A percentile compares a stretch with the other conserved stretches of the same genome.
Evolutionary conservation across 2,329 filamentous ascomycete genomes (phyloP).

Genomic region (Sclerotinia minor): DNA sequence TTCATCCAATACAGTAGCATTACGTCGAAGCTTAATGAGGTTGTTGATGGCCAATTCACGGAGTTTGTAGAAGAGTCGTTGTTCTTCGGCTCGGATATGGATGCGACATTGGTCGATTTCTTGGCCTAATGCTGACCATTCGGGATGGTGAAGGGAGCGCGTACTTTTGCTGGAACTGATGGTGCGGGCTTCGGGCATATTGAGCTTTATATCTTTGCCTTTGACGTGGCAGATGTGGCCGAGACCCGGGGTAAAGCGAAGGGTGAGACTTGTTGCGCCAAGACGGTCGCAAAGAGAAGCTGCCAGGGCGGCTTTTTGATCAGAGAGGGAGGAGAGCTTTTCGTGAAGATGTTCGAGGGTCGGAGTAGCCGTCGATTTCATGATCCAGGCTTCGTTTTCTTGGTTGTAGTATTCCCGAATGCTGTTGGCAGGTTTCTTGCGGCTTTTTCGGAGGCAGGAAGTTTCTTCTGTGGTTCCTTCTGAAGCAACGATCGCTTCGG

Average conservation of each 20-base stretch:
- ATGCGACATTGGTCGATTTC: constrained; percentile 75
- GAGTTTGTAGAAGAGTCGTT: constrained; percentile 72
- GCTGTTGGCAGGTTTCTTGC: constrained; percentile 49
- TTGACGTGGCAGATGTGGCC: constrained; percentile 91
- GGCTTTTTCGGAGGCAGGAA: constrained; percentile 46
- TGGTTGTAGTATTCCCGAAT: constrained; percentile 60
- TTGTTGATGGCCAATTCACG: constrained; percentile 76
- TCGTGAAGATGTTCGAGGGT: constrained; percentile 67
- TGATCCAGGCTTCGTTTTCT: constrained; percentile 62
- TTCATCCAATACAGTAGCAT: constrained; percentile 89
- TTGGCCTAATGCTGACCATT: constrained; percentile 81
- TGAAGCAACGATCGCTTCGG: constrained; percentile 66
- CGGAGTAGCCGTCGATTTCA: constrained; percentile 67
- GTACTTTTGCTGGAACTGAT: constrained; percentile 83
- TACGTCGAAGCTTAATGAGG: constrained; percentile 81
- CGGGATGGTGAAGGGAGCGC: constrained; percentile 76
- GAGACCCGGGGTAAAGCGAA: constrained; percentile 83
- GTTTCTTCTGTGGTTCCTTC: constrained; percentile 63
- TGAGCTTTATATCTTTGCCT: constrained; percentile 63
- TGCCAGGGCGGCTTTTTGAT: constrained; percentile 62
- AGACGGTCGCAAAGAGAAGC: constrained; percentile 62
- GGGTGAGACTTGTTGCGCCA: constrained; percentile 63
- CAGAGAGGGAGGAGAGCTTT: constrained; percentile 59
- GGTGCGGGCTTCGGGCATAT: constrained; percentile 45
- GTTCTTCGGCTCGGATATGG: constrained; percentile 81